Evolutionary conservation across 257 asterid genomes (phyloP), one percentile per base, ranked within the genome.

Genomic region (Rehmannia glutinosa): DNA sequence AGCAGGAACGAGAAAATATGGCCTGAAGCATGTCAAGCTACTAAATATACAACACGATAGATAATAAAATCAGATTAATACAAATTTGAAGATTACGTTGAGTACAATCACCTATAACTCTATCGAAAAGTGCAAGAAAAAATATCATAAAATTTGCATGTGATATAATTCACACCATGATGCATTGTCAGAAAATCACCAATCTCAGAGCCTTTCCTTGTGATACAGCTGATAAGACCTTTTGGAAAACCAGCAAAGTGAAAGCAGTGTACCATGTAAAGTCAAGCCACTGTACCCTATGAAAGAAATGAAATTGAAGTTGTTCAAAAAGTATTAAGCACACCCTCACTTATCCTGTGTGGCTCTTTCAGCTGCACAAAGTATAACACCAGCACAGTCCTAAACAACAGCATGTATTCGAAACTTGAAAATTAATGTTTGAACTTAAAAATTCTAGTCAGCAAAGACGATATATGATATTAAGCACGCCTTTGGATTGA

Each of bases 361-460:
- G 60, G 97, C 97, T 82, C 93, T 78, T 83, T 94, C 99, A 24
- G 98, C 99, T 47, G 98, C 90, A 60, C 77, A 71, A 11, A 94
- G 98, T 72, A 94, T 91, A 51, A 84, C 97, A 30, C 98, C 99
- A 55, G 99, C 98, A 74, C 99, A 94, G 66, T 94, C 97, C 99
- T 94, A 84, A 39, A 80, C 2, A 43, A 52, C 3, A 57, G 20
- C 63, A 72, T 54, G 27, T 9, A 51, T 11, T 32, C 42, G n/a
- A 10, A 45, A 71, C 25, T 45, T 20, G 38, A 6, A 55, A 53
- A 42, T 27, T 19, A 41, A 1, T 11, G 19, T 38, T 32, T 38
- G 42, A 35, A 21, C 3, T 50, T 70, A 46, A 9, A 50, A 55
- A n/a, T 17, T 9, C 10, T 3, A 58, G 20, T 7, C 71, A 51